Conservation (phyloP, 805 yeast species). For the Dipodascus geniculatus region DNA sequence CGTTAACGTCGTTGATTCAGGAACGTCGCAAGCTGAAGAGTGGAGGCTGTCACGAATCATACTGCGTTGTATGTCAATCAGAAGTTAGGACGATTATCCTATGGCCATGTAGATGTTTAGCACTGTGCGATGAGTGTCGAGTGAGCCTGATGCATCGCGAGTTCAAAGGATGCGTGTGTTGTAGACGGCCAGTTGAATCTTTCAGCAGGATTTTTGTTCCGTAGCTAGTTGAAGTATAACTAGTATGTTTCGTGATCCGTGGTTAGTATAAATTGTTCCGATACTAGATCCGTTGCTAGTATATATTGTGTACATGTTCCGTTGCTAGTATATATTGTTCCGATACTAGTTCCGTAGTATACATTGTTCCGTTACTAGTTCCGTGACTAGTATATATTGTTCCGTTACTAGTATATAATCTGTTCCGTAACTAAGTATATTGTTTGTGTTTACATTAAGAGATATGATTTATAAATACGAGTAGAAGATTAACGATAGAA, state of each 20-base stretch:
- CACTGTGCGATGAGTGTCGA: conserved; percentile 78
- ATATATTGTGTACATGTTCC: no score
- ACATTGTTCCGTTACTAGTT: no score
- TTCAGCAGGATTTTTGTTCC: conserved; percentile 52
- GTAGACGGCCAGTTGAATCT: conserved; percentile 62
- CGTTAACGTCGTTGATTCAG: conserved; percentile 6
- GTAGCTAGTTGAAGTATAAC: conserved; percentile 15
- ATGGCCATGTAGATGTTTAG: conserved; percentile 91
- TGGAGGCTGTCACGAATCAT: conserved; percentile 25
- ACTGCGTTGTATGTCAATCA: conserved; percentile 76
- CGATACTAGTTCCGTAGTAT: no score
- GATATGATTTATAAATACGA: neutral
- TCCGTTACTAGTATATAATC: no score
- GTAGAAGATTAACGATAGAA: conserved; percentile 54
- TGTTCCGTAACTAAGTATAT: neutral
- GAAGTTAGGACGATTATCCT: conserved; percentile 64
- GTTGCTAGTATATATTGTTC: no score
- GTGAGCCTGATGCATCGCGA: conserved; percentile 59
- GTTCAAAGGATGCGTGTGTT: conserved; percentile 73
- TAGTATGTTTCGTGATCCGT: no score
- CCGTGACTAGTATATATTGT: no score
- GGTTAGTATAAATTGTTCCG: no score
- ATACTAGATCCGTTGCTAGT: no score
- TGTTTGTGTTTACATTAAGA: neutral
- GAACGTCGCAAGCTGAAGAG: conserved; percentile 15